Conservation (phyloP, 2,329 filamentous ascomycete species). For the Fusarium scirpi region DNA sequence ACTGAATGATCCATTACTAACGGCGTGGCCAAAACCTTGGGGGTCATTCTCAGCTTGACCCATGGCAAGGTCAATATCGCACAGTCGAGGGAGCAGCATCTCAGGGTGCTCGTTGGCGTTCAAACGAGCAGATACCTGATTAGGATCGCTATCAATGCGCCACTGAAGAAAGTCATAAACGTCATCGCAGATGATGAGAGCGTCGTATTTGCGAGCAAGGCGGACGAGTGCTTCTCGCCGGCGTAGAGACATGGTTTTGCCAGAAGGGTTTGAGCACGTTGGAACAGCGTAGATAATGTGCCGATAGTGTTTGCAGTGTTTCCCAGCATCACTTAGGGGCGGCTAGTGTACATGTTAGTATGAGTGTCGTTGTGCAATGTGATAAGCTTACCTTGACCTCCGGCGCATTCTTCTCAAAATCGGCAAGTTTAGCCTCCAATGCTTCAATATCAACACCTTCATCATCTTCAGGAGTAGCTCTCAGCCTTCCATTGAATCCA, state of each 20-base stretch:
- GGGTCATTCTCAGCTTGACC: slow-evolving; percentile 63
- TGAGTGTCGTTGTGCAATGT: background rate
- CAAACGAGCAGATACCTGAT: slow-evolving; percentile 36
- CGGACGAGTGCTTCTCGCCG: slow-evolving; percentile 76
- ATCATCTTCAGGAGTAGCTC: slow-evolving; percentile 79
- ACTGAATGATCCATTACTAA: slow-evolving; percentile 90
- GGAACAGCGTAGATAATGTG: slow-evolving; percentile 91
- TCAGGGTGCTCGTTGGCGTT: slow-evolving; percentile 50
- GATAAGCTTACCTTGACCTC: slow-evolving; percentile 17
- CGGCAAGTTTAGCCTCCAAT: slow-evolving; percentile 48
- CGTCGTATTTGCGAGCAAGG: slow-evolving; percentile 83
- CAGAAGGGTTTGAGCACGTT: slow-evolving; percentile 89
- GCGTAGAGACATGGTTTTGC: slow-evolving; percentile 79
- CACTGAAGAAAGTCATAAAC: slow-evolving; percentile 95
- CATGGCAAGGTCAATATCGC: slow-evolving; percentile 80
- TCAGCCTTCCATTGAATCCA: slow-evolving; percentile 75
- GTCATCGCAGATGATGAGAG: slow-evolving; percentile 88
- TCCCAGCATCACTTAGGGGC: slow-evolving; percentile 65
- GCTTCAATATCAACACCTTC: slow-evolving; percentile 79
- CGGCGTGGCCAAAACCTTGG: slow-evolving; percentile 76
- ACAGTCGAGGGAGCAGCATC: slow-evolving; percentile 77
- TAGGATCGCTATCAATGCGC: slow-evolving; percentile 56
- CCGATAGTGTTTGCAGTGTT: slow-evolving; percentile 81
- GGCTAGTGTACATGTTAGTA: slow-evolving; percentile 44
- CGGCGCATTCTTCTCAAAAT: slow-evolving; percentile 46